phyloP scores from a whole-genome alignment of 176 grass and related monocot genomes.

The Phoenix dactylifera region DNA sequence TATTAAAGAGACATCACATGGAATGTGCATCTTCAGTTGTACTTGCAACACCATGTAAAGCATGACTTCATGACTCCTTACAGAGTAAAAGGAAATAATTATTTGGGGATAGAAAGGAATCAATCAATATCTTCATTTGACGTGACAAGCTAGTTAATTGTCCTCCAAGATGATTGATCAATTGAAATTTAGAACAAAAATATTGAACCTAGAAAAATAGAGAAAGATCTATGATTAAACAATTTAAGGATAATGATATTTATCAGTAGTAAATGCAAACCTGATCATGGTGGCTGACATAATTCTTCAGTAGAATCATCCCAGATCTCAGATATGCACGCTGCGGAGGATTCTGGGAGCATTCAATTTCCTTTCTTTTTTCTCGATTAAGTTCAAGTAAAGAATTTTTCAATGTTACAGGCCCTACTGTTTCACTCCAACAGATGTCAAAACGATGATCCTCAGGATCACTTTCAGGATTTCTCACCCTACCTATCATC shows the following conservation, averaged over 20 bases:
- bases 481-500: too few relatives aligned
- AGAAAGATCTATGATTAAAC: neutral
- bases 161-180: too few relatives aligned
- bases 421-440: neutral
- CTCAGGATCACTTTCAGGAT: neutral
- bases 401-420: neutral
- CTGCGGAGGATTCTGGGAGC: neutral
- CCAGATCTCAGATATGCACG: conserved; percentile 2
- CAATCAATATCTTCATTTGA: too few relatives aligned
- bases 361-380: neutral
- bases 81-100: too few relatives aligned
- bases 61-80: too few relatives aligned
- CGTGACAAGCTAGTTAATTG: too few relatives aligned
- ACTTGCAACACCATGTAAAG: too few relatives aligned
- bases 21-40: too few relatives aligned
- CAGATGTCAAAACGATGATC: conserved; percentile 2
- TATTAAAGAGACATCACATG: too few relatives aligned
- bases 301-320: conserved; percentile 18
- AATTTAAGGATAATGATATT: neutral
- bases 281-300: conserved; percentile 1
- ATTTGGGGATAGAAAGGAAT: too few relatives aligned
- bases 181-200: neutral
- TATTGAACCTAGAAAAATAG: neutral
- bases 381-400: neutral
- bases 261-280: neutral